Evolutionary conservation across 2,329 filamentous ascomycete species (phyloP), one percentile per base, ranked within the genome.

Genomic region (Tolypocladium album): DNA sequence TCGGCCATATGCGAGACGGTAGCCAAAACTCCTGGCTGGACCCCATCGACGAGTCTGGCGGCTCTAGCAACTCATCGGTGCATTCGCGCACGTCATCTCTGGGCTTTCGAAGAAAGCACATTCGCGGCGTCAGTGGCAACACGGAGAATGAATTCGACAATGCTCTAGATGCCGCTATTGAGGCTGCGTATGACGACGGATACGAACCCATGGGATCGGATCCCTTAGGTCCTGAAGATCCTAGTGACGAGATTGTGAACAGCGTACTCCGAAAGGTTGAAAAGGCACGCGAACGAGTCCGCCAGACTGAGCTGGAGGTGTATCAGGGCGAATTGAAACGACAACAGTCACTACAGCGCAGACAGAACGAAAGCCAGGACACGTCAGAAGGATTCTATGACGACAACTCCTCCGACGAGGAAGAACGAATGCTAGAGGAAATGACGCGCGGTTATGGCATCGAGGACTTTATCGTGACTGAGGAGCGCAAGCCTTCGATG

Each of bases 121-220:
- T 90, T 58, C 84, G 88, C 56, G 80, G 79, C 42, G 71, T 81
- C 3, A 93, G 89, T 64, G 86, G 86, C 53, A 85, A 82, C 38
- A 94, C 90, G 0, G 90, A 96, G 71, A 88, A 90, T 8, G 92
- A 96, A 69, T 96, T 97, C 65, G 92, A 97, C 73, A 92, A 91
- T 11, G 94, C 94, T 4, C 80, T 97, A 52, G 93, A 97, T 75
- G 93, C 92, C 31, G 94, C 94, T 17, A 92, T 97, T 11, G 94
- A 97, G 73, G 93, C 93, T 57, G 94, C 93, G 6, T 99, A 97
- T 71, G 89, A 96, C 70, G 92, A 97, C 63, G 90, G 90, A 0
- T 89, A 91, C 64, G 92, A 96, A 69, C 89, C 89, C 4, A 85
- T 83, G 71, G 79, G 80, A 22, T 73, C 79, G 8, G 75, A 77